Percentiles rank a stretch among this genome's conserved stretches.
Evolutionary conservation across 257 asterid genomes (phyloP).

Genomic region (Nicotiana benthamiana): DNA sequence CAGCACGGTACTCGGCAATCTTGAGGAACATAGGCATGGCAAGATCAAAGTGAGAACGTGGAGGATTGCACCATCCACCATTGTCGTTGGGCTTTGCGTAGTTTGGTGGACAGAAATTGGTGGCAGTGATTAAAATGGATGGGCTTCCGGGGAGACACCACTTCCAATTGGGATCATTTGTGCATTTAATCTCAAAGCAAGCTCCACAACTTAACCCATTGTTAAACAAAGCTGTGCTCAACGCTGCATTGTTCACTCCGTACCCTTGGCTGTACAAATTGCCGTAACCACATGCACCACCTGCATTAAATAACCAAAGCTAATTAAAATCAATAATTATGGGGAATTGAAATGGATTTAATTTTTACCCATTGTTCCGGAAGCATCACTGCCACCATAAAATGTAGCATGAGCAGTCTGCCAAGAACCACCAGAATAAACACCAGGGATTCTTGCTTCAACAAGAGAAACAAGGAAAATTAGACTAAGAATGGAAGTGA

Average conservation of each 20-base stretch:
- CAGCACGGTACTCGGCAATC: slow-evolving; percentile 58
- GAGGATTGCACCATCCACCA: slow-evolving; percentile 88
- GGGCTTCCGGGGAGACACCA: slow-evolving; percentile 71
- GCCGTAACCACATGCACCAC: slow-evolving; percentile 84
- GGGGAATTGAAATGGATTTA: too few relatives aligned
- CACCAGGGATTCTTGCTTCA: slow-evolving; percentile 53
- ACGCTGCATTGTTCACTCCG: slow-evolving; percentile 67
- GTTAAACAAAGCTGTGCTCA: slow-evolving; percentile 77
- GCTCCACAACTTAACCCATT: slow-evolving; percentile 66
- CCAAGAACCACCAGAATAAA: slow-evolving; percentile 62
- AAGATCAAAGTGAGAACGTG: slow-evolving; percentile 68
- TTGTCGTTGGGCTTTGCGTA: slow-evolving; percentile 49
- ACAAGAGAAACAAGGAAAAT: slow-evolving; percentile 8
- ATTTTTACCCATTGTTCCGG: slow-evolving; percentile 75
- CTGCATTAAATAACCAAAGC: slow-evolving; percentile 8
- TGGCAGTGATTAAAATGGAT: slow-evolving; percentile 56
- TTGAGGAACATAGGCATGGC: slow-evolving; percentile 76
- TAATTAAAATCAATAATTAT: neutral
- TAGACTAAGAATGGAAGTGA: slow-evolving; percentile 18
- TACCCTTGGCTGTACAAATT: slow-evolving; percentile 71
- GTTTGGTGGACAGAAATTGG: slow-evolving; percentile 81
- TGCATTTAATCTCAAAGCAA: slow-evolving; percentile 63
- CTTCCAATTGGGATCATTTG: slow-evolving; percentile 24
- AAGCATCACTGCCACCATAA: slow-evolving; percentile 86
- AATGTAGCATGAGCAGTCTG: slow-evolving; percentile 78